These are phyloP conservation scores for Gracilaria caudata DNA, from an alignment of 23 red algal genomes.

Conservation along the genomic window DNA sequence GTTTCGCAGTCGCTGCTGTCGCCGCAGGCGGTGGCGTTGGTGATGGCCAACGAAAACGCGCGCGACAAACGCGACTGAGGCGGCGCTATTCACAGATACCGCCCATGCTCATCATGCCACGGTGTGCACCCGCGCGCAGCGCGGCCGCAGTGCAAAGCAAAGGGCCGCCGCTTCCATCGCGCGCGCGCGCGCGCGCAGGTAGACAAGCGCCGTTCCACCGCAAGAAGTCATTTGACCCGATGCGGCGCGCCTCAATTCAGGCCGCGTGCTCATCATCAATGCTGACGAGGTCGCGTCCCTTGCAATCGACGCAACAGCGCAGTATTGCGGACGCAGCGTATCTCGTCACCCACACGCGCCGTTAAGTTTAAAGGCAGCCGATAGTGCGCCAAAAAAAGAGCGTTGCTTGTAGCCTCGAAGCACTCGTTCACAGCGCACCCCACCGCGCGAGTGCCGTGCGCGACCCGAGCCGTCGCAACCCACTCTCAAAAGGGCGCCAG, in stretches of 20 bases:
- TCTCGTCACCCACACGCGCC: background rate
- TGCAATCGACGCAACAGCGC: background rate
- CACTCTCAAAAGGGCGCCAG: background rate
- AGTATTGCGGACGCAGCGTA: background rate
- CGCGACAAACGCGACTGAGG: constrained; percentile 14
- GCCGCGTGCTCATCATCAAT: background rate
- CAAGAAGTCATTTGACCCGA: constrained; percentile 1
- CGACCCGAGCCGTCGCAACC: background rate
- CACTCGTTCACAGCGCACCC: too few species aligned
- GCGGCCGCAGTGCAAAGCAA: background rate
- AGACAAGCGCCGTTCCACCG: too few species aligned
- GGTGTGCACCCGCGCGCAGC: too few species aligned
- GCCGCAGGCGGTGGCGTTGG: constrained; percentile 14
- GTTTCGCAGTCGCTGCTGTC: constrained; percentile 12
- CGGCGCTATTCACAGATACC: too few species aligned
- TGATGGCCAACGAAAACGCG: constrained; percentile 12
- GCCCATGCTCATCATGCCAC: too few species aligned
- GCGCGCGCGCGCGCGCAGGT: too few species aligned
- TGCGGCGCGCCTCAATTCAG: background rate
- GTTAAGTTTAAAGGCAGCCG: constrained; percentile 27
- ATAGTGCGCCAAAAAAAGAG: too few species aligned
- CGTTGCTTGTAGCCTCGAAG: too few species aligned
- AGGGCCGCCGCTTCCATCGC: too few species aligned
- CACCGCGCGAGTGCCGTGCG: too few species aligned
- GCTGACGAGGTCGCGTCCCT: constrained; percentile 35